Conservation (phyloP, 306 rosid species). For the Quercus ilex region DNA sequence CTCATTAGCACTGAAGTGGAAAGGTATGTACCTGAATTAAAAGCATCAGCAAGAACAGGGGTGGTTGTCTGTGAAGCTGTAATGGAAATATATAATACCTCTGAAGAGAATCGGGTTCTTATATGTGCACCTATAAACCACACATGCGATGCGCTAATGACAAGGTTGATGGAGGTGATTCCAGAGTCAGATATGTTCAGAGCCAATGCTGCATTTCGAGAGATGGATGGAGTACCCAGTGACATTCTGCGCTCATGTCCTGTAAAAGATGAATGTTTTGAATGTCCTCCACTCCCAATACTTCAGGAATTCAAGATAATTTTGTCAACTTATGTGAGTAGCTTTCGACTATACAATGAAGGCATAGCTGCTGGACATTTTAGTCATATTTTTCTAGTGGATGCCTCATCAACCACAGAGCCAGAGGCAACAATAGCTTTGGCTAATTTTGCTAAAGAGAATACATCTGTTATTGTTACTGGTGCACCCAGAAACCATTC, state of each 20-base stretch:
- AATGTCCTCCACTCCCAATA: constrained; percentile 21
- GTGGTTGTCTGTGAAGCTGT: no score
- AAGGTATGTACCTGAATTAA: no score
- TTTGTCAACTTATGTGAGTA: constrained; percentile 35
- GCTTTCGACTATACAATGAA: background rate
- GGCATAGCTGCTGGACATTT: constrained; percentile 19
- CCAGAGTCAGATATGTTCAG: no score
- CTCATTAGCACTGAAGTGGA: no score
- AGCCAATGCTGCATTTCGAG: background rate
- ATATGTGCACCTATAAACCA: no score
- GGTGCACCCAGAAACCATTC: constrained; percentile 10
- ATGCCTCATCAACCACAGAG: constrained; percentile 35
- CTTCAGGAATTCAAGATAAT: constrained; percentile 30
- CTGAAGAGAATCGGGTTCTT: no score
- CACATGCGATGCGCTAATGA: no score
- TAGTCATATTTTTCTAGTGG: constrained; percentile 37
- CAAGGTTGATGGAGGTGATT: no score
- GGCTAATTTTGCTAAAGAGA: constrained; percentile 23
- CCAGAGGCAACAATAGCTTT: constrained; percentile 25
- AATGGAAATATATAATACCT: no score
- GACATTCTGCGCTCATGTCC: constrained; percentile 29
- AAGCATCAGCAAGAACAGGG: no score
- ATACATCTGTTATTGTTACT: constrained; percentile 25
- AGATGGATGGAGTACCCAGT: constrained; percentile 17
- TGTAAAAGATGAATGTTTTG: constrained; percentile 20